Evolutionary conservation across 352 stramenopile genomes (phyloP).

Genomic region (Lagenidium sp.): DNA sequence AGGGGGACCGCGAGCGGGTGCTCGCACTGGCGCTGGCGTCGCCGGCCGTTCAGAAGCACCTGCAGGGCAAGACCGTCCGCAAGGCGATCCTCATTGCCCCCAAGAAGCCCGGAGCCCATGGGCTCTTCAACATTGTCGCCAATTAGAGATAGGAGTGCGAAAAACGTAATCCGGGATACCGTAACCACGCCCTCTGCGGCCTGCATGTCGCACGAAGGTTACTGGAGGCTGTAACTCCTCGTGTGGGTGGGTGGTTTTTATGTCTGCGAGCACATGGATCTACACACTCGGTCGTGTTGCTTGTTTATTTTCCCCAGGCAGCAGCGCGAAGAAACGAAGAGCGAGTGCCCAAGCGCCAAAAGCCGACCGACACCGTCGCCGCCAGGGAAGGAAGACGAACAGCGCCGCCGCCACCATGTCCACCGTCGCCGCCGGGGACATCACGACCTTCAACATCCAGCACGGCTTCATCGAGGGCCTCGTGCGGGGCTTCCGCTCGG

Average conservation of each 20-base stretch:
- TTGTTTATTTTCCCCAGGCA: too few relatives aligned
- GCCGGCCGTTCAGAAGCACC: constrained; percentile 49
- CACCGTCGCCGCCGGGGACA: constrained; percentile 77
- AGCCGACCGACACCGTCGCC: too few relatives aligned
- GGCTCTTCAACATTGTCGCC: constrained; percentile 73
- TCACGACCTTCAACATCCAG: constrained; percentile 97
- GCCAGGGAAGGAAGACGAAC: too few relatives aligned
- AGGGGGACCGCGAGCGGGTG: constrained; percentile 47
- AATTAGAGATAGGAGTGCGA: constrained; percentile 18
- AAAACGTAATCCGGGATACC: not conserved
- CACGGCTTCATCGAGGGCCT: constrained; percentile 97
- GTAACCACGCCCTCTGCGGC: not conserved
- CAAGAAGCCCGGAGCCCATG: constrained; percentile 70
- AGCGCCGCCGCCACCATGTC: too few relatives aligned
- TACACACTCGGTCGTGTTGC: too few relatives aligned
- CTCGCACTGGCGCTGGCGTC: constrained; percentile 50
- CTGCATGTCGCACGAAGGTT: constrained; percentile 6
- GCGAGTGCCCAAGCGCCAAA: too few relatives aligned
- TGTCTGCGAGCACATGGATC: too few relatives aligned
- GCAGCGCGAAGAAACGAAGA: too few relatives aligned
- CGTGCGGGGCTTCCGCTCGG: constrained; percentile 93
- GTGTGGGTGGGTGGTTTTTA: too few relatives aligned
- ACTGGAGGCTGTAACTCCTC: not conserved
- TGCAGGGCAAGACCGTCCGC: constrained; percentile 50
- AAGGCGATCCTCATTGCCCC: constrained; percentile 76